Conservation (phyloP, 805 yeast species). For the Metschnikowia lochheadii region DNA sequence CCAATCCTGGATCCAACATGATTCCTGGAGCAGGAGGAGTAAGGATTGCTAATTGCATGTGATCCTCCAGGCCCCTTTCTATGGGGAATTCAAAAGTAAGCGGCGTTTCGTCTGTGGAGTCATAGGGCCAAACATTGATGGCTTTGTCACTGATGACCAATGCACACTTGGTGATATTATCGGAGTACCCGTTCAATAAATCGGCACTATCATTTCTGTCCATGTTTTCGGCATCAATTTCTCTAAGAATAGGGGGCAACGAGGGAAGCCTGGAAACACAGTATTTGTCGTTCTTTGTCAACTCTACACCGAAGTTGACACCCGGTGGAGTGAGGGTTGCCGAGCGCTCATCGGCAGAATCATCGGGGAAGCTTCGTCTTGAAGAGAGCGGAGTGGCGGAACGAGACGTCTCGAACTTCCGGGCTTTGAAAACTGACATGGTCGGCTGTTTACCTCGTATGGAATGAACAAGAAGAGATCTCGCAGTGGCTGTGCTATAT, state of each 20-base stretch:
- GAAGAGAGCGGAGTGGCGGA: not conserved
- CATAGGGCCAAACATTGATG: slow-evolving; percentile 66
- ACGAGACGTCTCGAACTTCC: slow-evolving; percentile 5
- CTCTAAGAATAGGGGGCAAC: slow-evolving; percentile 40
- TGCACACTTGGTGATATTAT: slow-evolving; percentile 46
- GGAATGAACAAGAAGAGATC: not conserved
- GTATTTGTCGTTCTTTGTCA: slow-evolving; percentile 56
- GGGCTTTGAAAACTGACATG: slow-evolving; percentile 4
- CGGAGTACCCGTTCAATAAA: slow-evolving; percentile 42
- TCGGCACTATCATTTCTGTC: slow-evolving; percentile 16
- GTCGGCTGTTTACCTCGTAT: not conserved
- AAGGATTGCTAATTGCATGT: slow-evolving; percentile 50
- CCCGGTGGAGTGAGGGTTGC: slow-evolving; percentile 1
- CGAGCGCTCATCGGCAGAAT: not conserved
- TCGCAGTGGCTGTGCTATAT: not conserved
- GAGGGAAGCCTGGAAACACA: slow-evolving; percentile 56
- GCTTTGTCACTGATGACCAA: slow-evolving; percentile 46
- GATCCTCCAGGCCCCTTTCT: slow-evolving; percentile 15
- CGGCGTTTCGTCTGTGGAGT: slow-evolving; percentile 58
- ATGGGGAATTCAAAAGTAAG: slow-evolving; percentile 51
- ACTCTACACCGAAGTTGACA: slow-evolving; percentile 28
- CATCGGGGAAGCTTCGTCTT: not conserved
- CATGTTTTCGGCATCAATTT: not conserved
- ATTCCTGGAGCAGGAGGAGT: slow-evolving; percentile 54
- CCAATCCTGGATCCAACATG: slow-evolving; percentile 60